phyloP scores from a whole-genome alignment of 2,329 filamentous ascomycete species.

The Apiospora hydei region DNA sequence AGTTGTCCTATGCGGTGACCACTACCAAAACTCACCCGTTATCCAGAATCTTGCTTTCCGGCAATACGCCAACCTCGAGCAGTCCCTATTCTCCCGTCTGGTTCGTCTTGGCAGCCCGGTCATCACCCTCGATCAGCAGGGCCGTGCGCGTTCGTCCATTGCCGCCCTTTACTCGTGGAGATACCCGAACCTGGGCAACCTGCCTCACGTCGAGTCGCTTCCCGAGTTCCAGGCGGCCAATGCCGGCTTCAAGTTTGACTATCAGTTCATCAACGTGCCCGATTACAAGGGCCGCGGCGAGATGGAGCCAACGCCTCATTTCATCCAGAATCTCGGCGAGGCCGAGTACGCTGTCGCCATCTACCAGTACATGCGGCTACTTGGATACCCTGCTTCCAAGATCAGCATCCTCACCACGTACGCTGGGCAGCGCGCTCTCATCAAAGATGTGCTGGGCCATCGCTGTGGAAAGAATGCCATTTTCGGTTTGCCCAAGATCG shows the following conservation, averaged over 20 bases:
- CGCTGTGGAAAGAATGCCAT: conserved; percentile 83
- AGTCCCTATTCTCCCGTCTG: conserved; percentile 91
- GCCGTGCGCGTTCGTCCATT: conserved; percentile 85
- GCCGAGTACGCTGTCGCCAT: conserved; percentile 96
- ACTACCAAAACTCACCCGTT: conserved; percentile 95
- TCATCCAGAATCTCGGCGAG: conserved; percentile 95
- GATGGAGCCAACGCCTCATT: conserved; percentile 88
- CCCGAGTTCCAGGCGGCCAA: conserved; percentile 83
- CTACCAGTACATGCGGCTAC: conserved; percentile 95
- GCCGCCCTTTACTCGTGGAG: conserved; percentile 94
- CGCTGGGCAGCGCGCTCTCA: conserved; percentile 87
- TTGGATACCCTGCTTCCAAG: conserved; percentile 84
- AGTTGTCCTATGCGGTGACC: conserved; percentile 92
- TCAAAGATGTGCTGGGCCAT: conserved; percentile 84
- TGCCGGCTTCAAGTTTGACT: conserved; percentile 90
- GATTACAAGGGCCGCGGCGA: conserved; percentile 93
- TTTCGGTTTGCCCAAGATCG: conserved; percentile 87
- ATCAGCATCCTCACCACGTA: conserved; percentile 95
- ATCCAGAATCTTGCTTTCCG: conserved; percentile 94
- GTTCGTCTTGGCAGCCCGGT: conserved; percentile 92
- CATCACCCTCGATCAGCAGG: conserved; percentile 90
- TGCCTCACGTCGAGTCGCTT: conserved; percentile 74
- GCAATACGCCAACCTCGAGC: conserved; percentile 94
- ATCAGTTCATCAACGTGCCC: conserved; percentile 94
- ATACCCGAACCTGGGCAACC: conserved; percentile 80